Evolutionary conservation across 176 grass and related monocot genomes (phyloP).

Genomic region (Avena eriantha): DNA sequence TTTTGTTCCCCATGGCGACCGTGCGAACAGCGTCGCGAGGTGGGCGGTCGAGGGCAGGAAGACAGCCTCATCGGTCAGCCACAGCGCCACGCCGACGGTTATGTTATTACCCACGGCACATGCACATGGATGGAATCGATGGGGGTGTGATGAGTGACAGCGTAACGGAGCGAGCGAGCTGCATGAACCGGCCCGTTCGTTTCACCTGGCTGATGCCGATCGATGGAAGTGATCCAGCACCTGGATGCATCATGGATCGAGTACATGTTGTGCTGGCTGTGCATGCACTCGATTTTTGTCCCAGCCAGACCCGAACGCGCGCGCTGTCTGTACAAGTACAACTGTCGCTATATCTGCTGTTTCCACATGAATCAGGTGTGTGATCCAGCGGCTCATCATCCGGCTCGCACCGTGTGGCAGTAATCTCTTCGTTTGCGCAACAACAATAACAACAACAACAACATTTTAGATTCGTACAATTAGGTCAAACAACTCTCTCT

Average conservation of each 20-base stretch:
- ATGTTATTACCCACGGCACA: background rate
- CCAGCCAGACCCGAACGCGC: background rate
- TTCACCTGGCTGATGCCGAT: background rate
- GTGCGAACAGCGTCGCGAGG: background rate
- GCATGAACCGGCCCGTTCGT: background rate
- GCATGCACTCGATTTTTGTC: background rate
- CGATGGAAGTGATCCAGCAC: background rate
- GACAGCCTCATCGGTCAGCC: background rate
- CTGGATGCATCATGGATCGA: background rate
- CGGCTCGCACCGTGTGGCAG: too few species aligned
- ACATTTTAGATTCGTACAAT: too few species aligned
- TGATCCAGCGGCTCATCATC: too few species aligned
- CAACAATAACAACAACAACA: too few species aligned
- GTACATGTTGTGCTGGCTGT: background rate
- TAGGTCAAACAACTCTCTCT: too few species aligned
- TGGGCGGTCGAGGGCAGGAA: background rate
- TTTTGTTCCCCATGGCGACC: background rate
- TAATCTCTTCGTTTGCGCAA: too few species aligned
- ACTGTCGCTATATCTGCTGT: background rate
- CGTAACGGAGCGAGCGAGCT: constrained; percentile 1
- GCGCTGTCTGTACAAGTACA: constrained; percentile 15
- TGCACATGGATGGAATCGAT: constrained; percentile 15
- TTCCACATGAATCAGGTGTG: background rate
- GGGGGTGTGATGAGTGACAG: background rate
- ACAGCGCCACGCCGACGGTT: constrained; percentile 39